Evolutionary conservation across 2,329 filamentous ascomycete species (phyloP).

Genomic region (Beauveria medogensis): DNA sequence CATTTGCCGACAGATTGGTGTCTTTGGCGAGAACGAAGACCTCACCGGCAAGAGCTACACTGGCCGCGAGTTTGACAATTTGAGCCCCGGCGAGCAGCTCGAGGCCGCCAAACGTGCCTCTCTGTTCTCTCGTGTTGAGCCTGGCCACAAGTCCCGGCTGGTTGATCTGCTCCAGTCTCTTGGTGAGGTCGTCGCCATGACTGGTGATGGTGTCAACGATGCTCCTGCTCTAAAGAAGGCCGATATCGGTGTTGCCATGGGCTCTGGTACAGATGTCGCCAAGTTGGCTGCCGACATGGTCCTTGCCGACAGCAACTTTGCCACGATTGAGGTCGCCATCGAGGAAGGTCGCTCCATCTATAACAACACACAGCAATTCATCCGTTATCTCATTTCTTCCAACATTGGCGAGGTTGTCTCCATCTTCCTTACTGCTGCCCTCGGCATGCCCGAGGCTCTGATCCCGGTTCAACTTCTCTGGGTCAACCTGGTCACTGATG

Average conservation of each 20-base stretch:
- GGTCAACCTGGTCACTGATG: slow-evolving; percentile 98
- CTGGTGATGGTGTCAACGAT: slow-evolving; percentile 96
- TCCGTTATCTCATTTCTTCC: slow-evolving; percentile 96
- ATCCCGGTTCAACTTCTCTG: slow-evolving; percentile 96
- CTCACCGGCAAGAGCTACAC: slow-evolving; percentile 90
- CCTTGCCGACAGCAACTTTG: slow-evolving; percentile 96
- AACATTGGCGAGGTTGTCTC: slow-evolving; percentile 99
- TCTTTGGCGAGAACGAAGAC: slow-evolving; percentile 77
- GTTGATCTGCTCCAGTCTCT: slow-evolving; percentile 91
- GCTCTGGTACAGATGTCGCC: slow-evolving; percentile 91
- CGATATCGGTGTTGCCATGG: slow-evolving; percentile 98
- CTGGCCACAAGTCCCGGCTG: slow-evolving; percentile 92
- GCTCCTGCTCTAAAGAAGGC: slow-evolving; percentile 96
- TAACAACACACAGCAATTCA: slow-evolving; percentile 99
- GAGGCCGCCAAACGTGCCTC: slow-evolving; percentile 78
- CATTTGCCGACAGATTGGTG: slow-evolving; percentile 93
- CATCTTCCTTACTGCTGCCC: slow-evolving; percentile 92
- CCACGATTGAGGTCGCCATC: slow-evolving; percentile 90
- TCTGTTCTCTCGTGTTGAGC: slow-evolving; percentile 93
- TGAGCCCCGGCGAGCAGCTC: slow-evolving; percentile 71
- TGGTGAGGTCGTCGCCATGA: slow-evolving; percentile 97
- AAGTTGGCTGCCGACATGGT: slow-evolving; percentile 98
- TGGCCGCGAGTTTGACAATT: slow-evolving; percentile 84
- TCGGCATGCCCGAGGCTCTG: slow-evolving; percentile 95
- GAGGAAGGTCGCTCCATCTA: slow-evolving; percentile 98